Evolutionary conservation across 129 eudicot species (phyloP).

Genomic region (Daucus carota): DH1_v3.0 NC_030382.2:47396001-47396500

Average conservation of each 20-base stretch:
- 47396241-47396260: conserved; percentile 11
- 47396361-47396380: conserved; percentile 30
- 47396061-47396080: conserved; percentile 64
- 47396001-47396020: conserved; percentile 59
- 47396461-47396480: neutral
- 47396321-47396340: conserved; percentile 36
- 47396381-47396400: conserved; percentile 36
- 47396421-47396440: neutral
- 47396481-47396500: conserved; percentile 9
- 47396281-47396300: conserved; percentile 13
- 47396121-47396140: conserved; percentile 70
- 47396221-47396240: conserved; percentile 14
- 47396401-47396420: neutral
- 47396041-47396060: conserved; percentile 54
- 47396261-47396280: conserved; percentile 7
- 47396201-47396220: conserved; percentile 42
- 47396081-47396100: conserved; percentile 74
- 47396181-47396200: conserved; percentile 85
- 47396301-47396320: neutral
- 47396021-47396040: conserved; percentile 52
- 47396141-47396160: conserved; percentile 69
- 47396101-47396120: conserved; percentile 49
- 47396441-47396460: neutral
- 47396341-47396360: conserved; percentile 41
- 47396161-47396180: conserved; percentile 48